Conservation (phyloP, 805 yeast genomes). For the Candida fluviatilis region DNA sequence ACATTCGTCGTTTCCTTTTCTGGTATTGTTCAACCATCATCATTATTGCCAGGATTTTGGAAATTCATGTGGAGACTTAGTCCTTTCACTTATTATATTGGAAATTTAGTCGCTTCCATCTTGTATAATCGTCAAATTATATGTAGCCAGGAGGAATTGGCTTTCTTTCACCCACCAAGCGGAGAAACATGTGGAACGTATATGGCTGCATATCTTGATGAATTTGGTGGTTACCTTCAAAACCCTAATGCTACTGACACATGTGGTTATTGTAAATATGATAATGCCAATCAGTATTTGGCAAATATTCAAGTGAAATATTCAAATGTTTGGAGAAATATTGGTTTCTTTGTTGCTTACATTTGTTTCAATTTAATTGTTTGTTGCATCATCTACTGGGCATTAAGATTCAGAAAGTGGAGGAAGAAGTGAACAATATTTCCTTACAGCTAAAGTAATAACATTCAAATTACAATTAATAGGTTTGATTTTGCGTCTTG, state of each 20-base stretch:
- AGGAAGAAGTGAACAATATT: constrained; percentile 2
- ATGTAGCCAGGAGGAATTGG: constrained; percentile 25
- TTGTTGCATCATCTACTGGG: constrained; percentile 34
- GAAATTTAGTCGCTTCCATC: constrained; percentile 45
- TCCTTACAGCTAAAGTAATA: too few relatives aligned
- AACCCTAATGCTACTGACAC: constrained; percentile 46
- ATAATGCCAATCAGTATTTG: constrained; percentile 47
- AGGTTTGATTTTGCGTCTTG: too few relatives aligned
- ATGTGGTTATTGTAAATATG: constrained; percentile 49
- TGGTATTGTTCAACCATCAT: constrained; percentile 60
- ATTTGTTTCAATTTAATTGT: constrained; percentile 48
- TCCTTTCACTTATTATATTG: constrained; percentile 69
- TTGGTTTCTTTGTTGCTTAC: constrained; percentile 59
- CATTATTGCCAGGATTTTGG: constrained; percentile 77
- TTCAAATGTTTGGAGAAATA: constrained; percentile 57
- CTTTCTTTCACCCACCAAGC: constrained; percentile 35
- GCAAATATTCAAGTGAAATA: constrained; percentile 39
- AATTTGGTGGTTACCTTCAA: constrained; percentile 51
- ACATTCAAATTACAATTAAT: too few relatives aligned
- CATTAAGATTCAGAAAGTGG: constrained; percentile 16
- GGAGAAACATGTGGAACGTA: constrained; percentile 66
- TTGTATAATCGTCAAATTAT: constrained; percentile 45
- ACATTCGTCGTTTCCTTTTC: constrained; percentile 60
- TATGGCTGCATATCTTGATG: constrained; percentile 38
- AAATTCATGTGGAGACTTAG: constrained; percentile 74